phyloP scores from a whole-genome alignment of 768 basidiomycete genomes.

The Mycena rebaudengoi region DNA sequence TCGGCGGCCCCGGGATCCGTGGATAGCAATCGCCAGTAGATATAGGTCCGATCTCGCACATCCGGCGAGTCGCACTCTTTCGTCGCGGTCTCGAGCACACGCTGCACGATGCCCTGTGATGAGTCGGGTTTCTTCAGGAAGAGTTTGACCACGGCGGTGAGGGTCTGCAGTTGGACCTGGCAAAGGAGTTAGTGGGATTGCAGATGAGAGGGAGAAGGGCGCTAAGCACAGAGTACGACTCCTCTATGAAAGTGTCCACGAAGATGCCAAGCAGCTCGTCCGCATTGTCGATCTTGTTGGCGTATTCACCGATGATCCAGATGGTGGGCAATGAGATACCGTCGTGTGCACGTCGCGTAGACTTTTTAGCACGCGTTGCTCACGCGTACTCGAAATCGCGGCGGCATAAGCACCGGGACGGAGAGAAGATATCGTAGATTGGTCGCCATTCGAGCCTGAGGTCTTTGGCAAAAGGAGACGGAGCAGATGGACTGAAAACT shows the following conservation, averaged over 20 bases:
- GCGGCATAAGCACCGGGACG: no score
- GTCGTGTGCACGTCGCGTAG: no score
- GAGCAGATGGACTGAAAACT: no score
- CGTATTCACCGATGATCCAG: slow-evolving; percentile 99
- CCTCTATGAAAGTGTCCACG: slow-evolving; percentile 94
- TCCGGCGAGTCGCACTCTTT: slow-evolving; percentile 98
- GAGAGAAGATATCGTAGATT: no score
- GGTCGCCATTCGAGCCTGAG: no score
- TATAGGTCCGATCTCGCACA: slow-evolving; percentile 96
- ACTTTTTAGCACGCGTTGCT: no score
- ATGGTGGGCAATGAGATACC: no score
- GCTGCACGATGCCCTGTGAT: slow-evolving; percentile 91
- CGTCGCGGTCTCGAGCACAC: slow-evolving; percentile 90
- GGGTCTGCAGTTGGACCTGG: slow-evolving; percentile 77
- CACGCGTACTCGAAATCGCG: no score
- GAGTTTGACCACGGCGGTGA: slow-evolving; percentile 97
- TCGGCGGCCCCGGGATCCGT: slow-evolving; percentile 98
- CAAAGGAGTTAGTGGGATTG: not conserved
- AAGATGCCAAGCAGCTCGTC: slow-evolving; percentile 91
- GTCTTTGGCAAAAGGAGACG: no score
- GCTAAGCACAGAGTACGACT: slow-evolving; percentile 72
- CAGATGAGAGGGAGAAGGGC: not conserved
- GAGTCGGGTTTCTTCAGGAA: slow-evolving; percentile 96
- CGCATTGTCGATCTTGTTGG: slow-evolving; percentile 97
- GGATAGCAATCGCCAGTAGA: slow-evolving; percentile 95